Percentiles rank a stretch among this genome's conserved stretches.
Evolutionary conservation across 169 alveolate genomes (phyloP).

Genomic region (Cryptosporidium tyzzeri): DNA sequence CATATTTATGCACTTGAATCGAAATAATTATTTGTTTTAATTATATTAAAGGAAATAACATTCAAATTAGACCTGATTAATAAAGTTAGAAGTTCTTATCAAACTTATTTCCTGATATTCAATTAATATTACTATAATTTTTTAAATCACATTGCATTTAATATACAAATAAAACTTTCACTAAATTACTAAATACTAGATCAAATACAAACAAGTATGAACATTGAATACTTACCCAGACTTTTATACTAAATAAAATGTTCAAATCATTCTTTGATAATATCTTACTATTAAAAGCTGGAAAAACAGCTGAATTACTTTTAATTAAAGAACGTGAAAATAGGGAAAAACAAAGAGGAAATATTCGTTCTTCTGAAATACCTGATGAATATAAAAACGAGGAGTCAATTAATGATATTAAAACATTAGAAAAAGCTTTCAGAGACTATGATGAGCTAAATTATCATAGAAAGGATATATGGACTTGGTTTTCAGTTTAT

Average conservation of each 20-base stretch:
- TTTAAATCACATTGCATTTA: too few relatives aligned
- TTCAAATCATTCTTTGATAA: constrained; percentile 24
- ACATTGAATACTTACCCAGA: not conserved
- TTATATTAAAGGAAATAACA: too few relatives aligned
- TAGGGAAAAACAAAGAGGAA: constrained; percentile 17
- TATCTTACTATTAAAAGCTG: constrained; percentile 34
- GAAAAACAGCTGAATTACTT: constrained; percentile 15
- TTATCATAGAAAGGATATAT: not conserved
- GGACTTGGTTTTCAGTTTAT: constrained; percentile 31
- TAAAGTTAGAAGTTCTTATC: too few relatives aligned
- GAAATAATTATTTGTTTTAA: too few relatives aligned
- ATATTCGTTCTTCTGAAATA: constrained; percentile 19
- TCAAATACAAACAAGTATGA: not conserved
- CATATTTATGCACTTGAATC: not conserved
- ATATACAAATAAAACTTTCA: not conserved
- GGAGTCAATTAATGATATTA: constrained; percentile 6
- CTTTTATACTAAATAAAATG: not conserved
- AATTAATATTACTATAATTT: too few relatives aligned
- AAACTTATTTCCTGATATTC: not conserved
- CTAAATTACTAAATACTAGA: too few relatives aligned
- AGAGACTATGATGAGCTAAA: constrained; percentile 5
- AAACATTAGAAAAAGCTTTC: not conserved
- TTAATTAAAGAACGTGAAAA: constrained; percentile 13
- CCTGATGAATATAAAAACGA: constrained; percentile 13
- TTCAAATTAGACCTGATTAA: not conserved